Evolutionary conservation across 2,329 filamentous ascomycete species (phyloP).

Genomic region (Botryotinia convoluta): DNA sequence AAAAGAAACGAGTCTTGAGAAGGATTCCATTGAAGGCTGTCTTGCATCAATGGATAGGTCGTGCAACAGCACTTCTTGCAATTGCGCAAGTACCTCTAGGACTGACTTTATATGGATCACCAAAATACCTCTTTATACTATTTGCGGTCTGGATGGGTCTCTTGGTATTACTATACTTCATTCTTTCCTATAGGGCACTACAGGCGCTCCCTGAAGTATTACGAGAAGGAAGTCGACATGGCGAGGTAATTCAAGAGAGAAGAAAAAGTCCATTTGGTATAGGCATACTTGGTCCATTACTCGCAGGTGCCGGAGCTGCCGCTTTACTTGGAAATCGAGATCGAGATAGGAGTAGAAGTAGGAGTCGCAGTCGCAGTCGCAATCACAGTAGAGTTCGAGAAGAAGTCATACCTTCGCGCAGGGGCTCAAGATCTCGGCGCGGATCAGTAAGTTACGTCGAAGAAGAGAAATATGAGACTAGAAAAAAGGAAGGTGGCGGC

Average conservation of each 20-base stretch:
- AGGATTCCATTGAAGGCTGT: conserved; percentile 38
- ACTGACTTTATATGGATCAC: conserved; percentile 87
- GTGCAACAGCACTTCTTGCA: conserved; percentile 74
- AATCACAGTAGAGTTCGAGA: conserved; percentile 31
- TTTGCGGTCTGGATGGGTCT: conserved; percentile 76
- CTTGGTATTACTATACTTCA: conserved; percentile 73
- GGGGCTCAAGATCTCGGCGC: conserved; percentile 42
- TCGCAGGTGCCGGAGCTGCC: conserved; percentile 56
- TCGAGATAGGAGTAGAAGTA: conserved; percentile 27
- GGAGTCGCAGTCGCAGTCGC: conserved; percentile 18
- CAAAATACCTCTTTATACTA: conserved; percentile 78
- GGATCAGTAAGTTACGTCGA: conserved; percentile 54
- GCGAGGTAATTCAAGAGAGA: conserved; percentile 49
- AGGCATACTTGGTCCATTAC: conserved; percentile 52
- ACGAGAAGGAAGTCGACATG: conserved; percentile 32
- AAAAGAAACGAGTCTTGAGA: conserved; percentile 46
- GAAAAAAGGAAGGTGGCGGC: conserved; percentile 48
- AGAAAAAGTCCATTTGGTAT: conserved; percentile 44
- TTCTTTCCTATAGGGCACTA: conserved; percentile 69
- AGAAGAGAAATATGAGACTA: conserved; percentile 59
- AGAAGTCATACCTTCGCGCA: conserved; percentile 53
- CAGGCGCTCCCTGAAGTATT: conserved; percentile 45
- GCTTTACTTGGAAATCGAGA: conserved; percentile 45
- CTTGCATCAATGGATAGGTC: conserved; percentile 85
- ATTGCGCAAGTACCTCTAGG: conserved; percentile 86